These are phyloP conservation scores for Sergeia podlipaevii DNA, from an alignment of 208 protist genomes.

Conservation along the genomic window DNA sequence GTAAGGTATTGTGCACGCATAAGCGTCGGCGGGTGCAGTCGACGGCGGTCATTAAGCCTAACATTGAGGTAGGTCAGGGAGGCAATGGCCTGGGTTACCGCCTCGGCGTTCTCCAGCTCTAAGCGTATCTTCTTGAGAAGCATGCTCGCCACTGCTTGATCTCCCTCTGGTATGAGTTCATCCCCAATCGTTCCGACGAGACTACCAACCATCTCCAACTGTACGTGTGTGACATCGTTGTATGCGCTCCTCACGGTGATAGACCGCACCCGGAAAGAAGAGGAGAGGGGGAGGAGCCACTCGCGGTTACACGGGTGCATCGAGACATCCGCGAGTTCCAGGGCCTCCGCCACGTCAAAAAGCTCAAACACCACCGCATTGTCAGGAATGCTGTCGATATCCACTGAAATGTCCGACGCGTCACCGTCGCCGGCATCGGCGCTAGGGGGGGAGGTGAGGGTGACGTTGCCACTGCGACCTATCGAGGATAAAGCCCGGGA, in stretches of 20 bases:
- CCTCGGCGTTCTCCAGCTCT: conserved; percentile 38
- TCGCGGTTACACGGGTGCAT: conserved; percentile 65
- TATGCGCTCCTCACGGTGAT: conserved; percentile 27
- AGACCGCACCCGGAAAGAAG: conserved; percentile 57
- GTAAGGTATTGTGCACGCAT: conserved; percentile 73
- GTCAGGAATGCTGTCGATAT: conserved; percentile 46
- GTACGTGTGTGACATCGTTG: conserved; percentile 69
- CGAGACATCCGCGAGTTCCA: conserved; percentile 72
- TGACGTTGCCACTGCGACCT: not conserved
- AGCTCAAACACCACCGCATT: conserved; percentile 83
- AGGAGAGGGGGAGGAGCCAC: conserved; percentile 79
- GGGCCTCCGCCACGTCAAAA: conserved; percentile 36
- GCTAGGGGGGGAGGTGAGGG: not conserved
- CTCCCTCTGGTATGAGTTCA: conserved; percentile 58
- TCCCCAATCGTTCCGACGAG: conserved; percentile 47
- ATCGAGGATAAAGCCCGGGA: not conserved
- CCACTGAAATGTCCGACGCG: conserved; percentile 15
- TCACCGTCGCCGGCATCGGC: conserved; percentile 19
- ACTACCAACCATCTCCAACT: conserved; percentile 66
- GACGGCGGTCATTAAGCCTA: conserved; percentile 45
- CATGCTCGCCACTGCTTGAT: conserved; percentile 55
- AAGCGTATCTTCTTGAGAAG: conserved; percentile 45
- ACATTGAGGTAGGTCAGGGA: conserved; percentile 44
- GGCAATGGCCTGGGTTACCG: conserved; percentile 29
- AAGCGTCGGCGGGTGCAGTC: conserved; percentile 70